Evolutionary conservation across 345 rosid genomes (phyloP), one percentile per base, ranked within the genome.

Genomic region (Citrus sinensis): DNA sequence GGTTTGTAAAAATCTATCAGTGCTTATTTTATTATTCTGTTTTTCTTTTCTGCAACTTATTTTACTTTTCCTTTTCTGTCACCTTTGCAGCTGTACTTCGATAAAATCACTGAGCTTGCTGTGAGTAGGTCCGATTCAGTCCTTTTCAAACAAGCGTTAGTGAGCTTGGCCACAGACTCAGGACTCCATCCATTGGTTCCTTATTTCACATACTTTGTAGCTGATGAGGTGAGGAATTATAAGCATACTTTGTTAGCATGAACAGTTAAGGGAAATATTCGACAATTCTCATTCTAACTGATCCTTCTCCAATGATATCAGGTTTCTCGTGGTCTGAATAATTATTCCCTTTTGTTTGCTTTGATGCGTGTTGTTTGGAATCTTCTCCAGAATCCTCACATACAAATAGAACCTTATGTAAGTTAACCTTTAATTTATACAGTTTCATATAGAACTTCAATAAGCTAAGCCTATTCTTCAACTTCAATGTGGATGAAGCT

Each of bases 151-250:
- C 89, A 94, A 86, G 99, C 97, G 40, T 89, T 96, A 86, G 89
- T 84, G 82, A 96, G 99, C 84, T 86, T 96, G 87, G 91, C 99
- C 58, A 92, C 97, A 39, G 98, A 94, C 87, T 91, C 98, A 9
- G 99, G 99, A 74, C 91, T 94, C 74, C 99, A 96, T 88, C 98
- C 97, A n/a, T 78, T 96, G 79, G 93, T 94, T 86, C 99, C 99
- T 67, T 96, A 96, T 87, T 96, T 94, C 83, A 94, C 98, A 74
- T 89, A 83, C 85, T 96, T 96, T 80, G 80, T 94, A 65, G 91
- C 95, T 82, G 97, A 96, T 81, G 98, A 96, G 99, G 99, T 96
- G 87, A 84, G 80, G 29, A 49, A 13, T 83, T 71, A 51, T 64
- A 62, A 82, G 17, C 73, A 34, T 74, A 19, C 46, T 62, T 56